These are phyloP conservation scores for Chytridium lagenaria DNA, from an alignment of 371 early-diverging fungal genomes.

Conservation along the genomic window DNA sequence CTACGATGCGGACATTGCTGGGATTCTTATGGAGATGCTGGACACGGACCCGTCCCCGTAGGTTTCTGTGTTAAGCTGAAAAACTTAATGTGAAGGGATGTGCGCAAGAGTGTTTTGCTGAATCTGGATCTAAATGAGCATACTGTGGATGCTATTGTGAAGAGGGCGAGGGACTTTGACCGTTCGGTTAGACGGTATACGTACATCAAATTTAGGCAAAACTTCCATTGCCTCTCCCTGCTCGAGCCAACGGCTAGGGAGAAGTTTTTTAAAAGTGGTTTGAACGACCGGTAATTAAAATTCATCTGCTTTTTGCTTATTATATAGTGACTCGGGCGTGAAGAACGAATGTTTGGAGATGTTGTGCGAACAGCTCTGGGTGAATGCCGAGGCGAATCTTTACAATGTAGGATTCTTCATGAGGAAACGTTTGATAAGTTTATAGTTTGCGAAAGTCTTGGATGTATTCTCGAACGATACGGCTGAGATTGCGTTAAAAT, in stretches of 20 bases:
- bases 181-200: constrained; percentile 21
- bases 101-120: constrained; percentile 34
- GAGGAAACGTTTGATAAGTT: not conserved
- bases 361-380: not conserved
- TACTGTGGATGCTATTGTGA: constrained; percentile 23
- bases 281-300: not conserved
- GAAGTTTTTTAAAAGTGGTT: not conserved
- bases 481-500: not conserved
- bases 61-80: not conserved
- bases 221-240: not conserved
- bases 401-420: not conserved
- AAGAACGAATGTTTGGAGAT: not conserved
- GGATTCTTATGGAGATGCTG: constrained; percentile 26
- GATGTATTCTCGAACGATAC: constrained; percentile 4
- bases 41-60: constrained; percentile 31
- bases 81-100: constrained; percentile 16
- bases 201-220: constrained; percentile 24
- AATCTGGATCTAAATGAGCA: constrained; percentile 29
- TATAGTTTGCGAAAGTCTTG: constrained; percentile 6
- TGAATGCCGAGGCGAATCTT: not conserved
- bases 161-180: constrained; percentile 30
- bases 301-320: not conserved
- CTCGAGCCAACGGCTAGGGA: not conserved
- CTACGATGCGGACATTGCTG: constrained; percentile 27
- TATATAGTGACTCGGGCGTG: not conserved